Evolutionary conservation across 1,284 basidiomycete species (phyloP).

Genomic region (Tetrapyrgos nigripes): DNA sequence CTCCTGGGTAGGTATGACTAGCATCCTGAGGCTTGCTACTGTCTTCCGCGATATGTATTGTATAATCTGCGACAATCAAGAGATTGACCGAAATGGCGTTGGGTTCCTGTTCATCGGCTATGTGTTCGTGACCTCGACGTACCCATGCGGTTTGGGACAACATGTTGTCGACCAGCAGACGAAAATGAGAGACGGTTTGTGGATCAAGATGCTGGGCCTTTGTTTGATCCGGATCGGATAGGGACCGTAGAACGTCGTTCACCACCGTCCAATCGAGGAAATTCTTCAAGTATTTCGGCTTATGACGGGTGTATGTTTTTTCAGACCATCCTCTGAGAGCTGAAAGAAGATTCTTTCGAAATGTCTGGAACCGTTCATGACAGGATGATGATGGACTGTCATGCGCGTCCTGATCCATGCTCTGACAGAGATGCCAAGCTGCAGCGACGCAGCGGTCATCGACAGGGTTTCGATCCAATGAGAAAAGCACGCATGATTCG

Average conservation of each 20-base stretch:
- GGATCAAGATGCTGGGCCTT: background rate
- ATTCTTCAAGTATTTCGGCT: background rate
- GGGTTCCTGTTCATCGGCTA: no score
- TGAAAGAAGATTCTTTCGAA: background rate
- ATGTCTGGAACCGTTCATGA: background rate
- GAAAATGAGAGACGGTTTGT: background rate
- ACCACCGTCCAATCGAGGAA: background rate
- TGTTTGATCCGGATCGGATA: background rate
- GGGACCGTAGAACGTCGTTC: background rate
- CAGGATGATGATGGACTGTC: background rate
- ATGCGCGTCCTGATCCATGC: background rate
- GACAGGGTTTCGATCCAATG: background rate
- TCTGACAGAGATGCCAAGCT: background rate
- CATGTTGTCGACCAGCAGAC: background rate
- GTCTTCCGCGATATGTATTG: background rate
- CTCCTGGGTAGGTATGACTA: background rate
- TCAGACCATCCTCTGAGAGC: background rate
- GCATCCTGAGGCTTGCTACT: background rate
- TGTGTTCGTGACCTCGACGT: no score
- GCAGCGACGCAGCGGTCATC: background rate
- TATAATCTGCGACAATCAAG: no score
- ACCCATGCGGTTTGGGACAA: no score
- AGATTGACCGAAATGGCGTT: no score
- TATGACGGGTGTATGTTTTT: background rate
- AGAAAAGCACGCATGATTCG: background rate